phyloP scores from a whole-genome alignment of 1,139 yeast species.

The Kluyveromyces sp. region DNA sequence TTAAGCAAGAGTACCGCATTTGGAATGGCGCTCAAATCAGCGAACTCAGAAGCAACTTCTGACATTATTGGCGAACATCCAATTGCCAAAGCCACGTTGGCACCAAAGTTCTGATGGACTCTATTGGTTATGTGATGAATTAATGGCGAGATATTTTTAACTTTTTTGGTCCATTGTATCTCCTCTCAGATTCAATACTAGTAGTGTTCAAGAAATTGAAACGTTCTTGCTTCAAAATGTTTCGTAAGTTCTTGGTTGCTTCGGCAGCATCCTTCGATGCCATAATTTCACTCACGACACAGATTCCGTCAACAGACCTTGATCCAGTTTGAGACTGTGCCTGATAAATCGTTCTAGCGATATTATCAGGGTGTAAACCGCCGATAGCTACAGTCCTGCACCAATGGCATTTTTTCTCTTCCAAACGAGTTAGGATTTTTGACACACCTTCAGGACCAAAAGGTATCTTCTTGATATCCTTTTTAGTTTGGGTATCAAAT shows the following conservation, averaged over 20 bases:
- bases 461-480: conserved; percentile 43
- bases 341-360: conserved; percentile 47
- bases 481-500: conserved; percentile 68
- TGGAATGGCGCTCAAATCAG: conserved; percentile 53
- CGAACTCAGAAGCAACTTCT: conserved; percentile 62
- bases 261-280: conserved; percentile 50
- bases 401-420: conserved; percentile 31
- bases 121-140: conserved; percentile 85
- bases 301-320: conserved; percentile 62
- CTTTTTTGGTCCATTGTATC: conserved; percentile 3
- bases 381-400: conserved; percentile 74
- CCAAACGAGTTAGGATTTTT: conserved; percentile 43
- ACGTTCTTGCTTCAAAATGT: conserved; percentile 11
- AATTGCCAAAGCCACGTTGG: conserved; percentile 78
- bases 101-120: conserved; percentile 85
- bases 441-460: conserved; percentile 66
- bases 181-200: conserved; percentile 4
- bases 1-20: conserved; percentile 56
- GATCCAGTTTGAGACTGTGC: conserved; percentile 37
- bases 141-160: conserved; percentile 40
- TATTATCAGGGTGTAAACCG: conserved; percentile 67
- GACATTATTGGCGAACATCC: conserved; percentile 93
- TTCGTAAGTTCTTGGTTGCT: conserved; percentile 39
- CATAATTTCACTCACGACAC: conserved; percentile 83
- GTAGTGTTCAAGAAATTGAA: conserved; percentile 11